A percentile compares a stretch with the other conserved stretches of the same genome.
phyloP scores from a whole-genome alignment of 345 rosid species.

The Rhodomyrtus tomentosa region DNA sequence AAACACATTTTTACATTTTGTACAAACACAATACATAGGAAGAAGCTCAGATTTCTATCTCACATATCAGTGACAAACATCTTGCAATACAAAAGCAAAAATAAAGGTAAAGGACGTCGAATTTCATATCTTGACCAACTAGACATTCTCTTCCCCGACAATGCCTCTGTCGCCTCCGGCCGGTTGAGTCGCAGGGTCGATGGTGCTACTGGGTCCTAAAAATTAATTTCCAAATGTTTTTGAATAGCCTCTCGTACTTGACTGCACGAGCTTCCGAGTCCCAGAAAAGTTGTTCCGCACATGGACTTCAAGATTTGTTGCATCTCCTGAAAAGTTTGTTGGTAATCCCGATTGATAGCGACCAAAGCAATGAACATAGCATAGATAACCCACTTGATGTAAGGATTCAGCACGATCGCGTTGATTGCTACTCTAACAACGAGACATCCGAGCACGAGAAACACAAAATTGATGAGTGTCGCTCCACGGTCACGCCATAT shows the following conservation, averaged over 20 bases:
- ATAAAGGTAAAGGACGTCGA: not conserved
- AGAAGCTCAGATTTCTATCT: not conserved
- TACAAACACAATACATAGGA: not conserved
- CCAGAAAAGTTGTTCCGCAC: accelerated
- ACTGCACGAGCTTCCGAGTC: not conserved
- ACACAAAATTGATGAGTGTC: not conserved
- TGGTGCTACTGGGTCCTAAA: accelerated
- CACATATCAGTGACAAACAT: not conserved
- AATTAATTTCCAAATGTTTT: accelerated
- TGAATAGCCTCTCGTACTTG: not conserved
- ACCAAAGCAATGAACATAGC: accelerated
- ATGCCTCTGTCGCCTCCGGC: not conserved
- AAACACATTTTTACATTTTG: not conserved
- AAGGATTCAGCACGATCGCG: accelerated
- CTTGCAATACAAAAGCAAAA: accelerated
- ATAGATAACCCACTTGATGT: not conserved
- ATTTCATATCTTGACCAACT: not conserved
- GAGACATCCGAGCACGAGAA: not conserved
- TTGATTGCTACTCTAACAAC: not conserved
- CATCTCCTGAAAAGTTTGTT: not conserved
- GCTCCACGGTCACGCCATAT: accelerated
- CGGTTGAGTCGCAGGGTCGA: too few species aligned
- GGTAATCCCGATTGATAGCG: accelerated
- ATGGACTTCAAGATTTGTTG: not conserved
- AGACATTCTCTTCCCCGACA: accelerated